These are phyloP conservation scores for Naegleria fowleri DNA, from an alignment of 208 protist species.

Conservation along the genomic window DNA sequence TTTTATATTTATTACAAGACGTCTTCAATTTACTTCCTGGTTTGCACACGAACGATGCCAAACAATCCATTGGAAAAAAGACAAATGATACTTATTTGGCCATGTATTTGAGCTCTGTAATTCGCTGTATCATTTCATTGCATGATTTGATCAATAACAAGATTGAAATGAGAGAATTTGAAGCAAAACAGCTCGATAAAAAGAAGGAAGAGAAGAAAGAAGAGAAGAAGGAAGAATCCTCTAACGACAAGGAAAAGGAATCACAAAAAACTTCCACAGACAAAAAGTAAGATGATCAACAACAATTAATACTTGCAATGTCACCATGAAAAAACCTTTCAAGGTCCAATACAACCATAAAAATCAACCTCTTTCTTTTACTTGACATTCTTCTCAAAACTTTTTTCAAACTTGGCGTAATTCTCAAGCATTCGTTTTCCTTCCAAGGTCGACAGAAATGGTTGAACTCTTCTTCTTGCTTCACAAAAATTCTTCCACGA, in stretches of 20 bases:
- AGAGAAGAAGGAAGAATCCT: background rate
- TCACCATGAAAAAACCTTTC: too few species aligned
- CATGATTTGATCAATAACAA: conserved; percentile 89
- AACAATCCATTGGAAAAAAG: conserved; percentile 42
- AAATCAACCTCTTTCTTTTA: too few species aligned
- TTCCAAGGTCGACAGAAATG: background rate
- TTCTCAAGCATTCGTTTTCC: background rate
- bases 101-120: conserved; percentile 75
- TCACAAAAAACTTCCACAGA: background rate
- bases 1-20: conserved; percentile 69
- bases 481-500: background rate
- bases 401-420: background rate
- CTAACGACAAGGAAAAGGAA: background rate
- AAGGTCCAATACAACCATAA: too few species aligned
- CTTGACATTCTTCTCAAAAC: background rate
- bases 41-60: conserved; percentile 48
- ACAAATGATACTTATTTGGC: conserved; percentile 57
- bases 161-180: conserved; percentile 38
- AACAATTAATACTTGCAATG: too few species aligned
- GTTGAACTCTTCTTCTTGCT: conserved; percentile 1
- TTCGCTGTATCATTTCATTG: conserved; percentile 74
- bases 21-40: conserved; percentile 86
- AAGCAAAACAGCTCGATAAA: background rate
- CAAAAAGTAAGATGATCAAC: background rate
- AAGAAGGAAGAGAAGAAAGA: conserved; percentile 31